Base-by-base conservation (phyloP, 2,329 filamentous ascomycete species). In the Arthrinium phaeospermum region DNA sequence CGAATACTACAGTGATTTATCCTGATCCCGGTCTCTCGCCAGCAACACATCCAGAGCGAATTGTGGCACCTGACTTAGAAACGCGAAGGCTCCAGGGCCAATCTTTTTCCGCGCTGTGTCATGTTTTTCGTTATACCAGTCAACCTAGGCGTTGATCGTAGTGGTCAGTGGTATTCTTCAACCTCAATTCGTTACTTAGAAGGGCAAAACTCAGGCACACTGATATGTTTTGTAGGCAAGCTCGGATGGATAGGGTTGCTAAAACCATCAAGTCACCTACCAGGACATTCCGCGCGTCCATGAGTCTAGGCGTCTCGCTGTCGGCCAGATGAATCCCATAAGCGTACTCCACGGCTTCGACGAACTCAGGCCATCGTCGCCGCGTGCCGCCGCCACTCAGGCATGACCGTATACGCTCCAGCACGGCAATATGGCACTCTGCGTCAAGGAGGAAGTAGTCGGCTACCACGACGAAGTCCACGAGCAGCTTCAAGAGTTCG, bases 61-160 rank as follows among this genome's bases (percentile, higher is more conserved):
- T 22, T n/a, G 30, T 13, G 57, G 57, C 3, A 64, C 34, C 10
- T 64, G 57, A 34, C 34, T 64, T 22, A 64, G 57, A 41, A 64
- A 64, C 57, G 22, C 22, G 34, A 64, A 64, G 22, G 57, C 57
- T 4, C 34, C 30, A n/a, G 57, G 34, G 19, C 57, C 57, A n/a
- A 64, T 37, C 57, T 64, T 64, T 34, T 64, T 64, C 30, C 57
- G 57, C 4, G 57, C 57, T 41, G 57, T 41, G 19, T n/a, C 57
- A 4, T 64, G 34, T 30, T 64, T 64, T 41, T 64, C 57, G 34
- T 64, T 64, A 64, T 64, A 64, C 57, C 57, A 64, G 4, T 19
- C 57, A 64, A 64, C 34, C 57, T 64, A 64, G 12, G 14, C 34
- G 1, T 37, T 34, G 13, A 41, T 24, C 4, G 10, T 22, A 8